Percentiles rank a stretch among this genome's conserved stretches.
Evolutionary conservation across 2,329 filamentous ascomycete species (phyloP).

Genomic region (Hymenoscyphus repandus): DNA sequence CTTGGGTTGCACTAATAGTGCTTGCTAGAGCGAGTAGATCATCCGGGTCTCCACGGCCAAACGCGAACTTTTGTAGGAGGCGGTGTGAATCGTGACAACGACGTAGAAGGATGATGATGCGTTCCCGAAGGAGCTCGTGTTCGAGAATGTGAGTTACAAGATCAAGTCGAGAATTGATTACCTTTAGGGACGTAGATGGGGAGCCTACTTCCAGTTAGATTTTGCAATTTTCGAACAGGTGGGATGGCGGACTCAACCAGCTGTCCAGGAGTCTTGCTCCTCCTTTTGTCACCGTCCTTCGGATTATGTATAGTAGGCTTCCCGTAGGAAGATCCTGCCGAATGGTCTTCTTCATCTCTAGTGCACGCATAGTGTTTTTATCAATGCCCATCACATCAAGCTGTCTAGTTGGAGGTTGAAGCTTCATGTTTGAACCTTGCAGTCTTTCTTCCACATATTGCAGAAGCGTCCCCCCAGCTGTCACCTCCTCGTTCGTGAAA

Average conservation of each 20-base stretch:
- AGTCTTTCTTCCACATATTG: constrained; percentile 78
- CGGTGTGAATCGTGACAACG: constrained; percentile 82
- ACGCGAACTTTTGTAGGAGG: constrained; percentile 87
- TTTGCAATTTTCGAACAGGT: neutral
- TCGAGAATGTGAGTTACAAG: constrained; percentile 72
- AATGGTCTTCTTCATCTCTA: constrained; percentile 85
- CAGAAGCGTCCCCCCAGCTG: constrained; percentile 74
- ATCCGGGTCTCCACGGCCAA: constrained; percentile 87
- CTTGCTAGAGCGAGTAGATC: constrained; percentile 79
- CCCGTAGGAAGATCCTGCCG: constrained; percentile 74
- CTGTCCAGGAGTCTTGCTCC: constrained; percentile 79
- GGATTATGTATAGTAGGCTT: constrained; percentile 83
- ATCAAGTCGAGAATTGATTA: constrained; percentile 76
- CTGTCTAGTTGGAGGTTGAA: constrained; percentile 76
- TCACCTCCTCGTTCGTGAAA: constrained; percentile 66
- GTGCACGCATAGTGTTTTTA: constrained; percentile 79
- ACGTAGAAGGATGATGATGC: constrained; percentile 61
- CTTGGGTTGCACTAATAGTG: constrained; percentile 70
- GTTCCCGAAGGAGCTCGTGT: constrained; percentile 63
- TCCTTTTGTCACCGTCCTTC: constrained; percentile 85
- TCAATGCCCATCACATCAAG: constrained; percentile 86
- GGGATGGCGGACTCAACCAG: constrained; percentile 59
- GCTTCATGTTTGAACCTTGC: constrained; percentile 70
- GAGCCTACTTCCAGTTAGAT: constrained; percentile 44
- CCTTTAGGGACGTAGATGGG: constrained; percentile 78